A percentile compares a stretch with the other conserved stretches of the same genome.
These are phyloP conservation scores for Nitzschia palea DNA, from an alignment of 108 stramenopile genomes.

Conservation along the genomic window DNA sequence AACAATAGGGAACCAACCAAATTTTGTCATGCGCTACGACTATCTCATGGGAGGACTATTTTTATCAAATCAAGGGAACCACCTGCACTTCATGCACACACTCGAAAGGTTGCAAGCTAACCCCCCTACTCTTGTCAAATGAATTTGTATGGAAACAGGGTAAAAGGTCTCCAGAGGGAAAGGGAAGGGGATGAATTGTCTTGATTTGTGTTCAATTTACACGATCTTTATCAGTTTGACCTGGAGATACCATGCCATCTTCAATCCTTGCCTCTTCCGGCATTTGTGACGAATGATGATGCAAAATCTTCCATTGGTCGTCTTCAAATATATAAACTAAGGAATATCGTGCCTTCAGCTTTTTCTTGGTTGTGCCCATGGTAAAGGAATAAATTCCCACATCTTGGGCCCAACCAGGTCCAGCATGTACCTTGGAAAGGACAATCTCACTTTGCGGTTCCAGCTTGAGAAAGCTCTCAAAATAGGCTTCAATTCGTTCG, in stretches of 20 bases:
- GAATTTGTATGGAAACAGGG: too few species aligned
- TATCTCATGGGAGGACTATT: too few species aligned
- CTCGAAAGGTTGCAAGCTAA: too few species aligned
- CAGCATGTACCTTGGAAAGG: conserved; percentile 6
- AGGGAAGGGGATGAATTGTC: too few species aligned
- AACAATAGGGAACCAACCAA: too few species aligned
- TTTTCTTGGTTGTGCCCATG: conserved; percentile 1
- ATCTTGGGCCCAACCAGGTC: conserved; percentile 26
- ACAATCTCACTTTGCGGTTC: conserved; percentile 39
- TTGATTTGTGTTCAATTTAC: too few species aligned
- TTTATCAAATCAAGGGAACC: too few species aligned
- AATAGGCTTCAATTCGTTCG: conserved; percentile 50
- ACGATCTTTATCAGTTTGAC: not conserved
- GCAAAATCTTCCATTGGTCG: conserved; percentile 51
- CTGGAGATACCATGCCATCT: not conserved
- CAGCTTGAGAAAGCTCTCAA: conserved; percentile 50
- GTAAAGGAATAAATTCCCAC: conserved; percentile 41
- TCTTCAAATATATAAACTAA: conserved; percentile 25
- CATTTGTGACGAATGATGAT: conserved; percentile 58
- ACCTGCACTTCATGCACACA: too few species aligned
- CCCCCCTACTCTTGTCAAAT: too few species aligned
- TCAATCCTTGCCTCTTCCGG: conserved; percentile 40
- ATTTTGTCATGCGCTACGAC: too few species aligned
- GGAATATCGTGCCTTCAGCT: conserved; percentile 25
- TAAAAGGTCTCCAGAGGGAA: too few species aligned